Percentiles rank a stretch among this genome's conserved stretches.
Conservation (phyloP, 192 early-diverging fungal genomes). For the Oehlia diaphana region DNA sequence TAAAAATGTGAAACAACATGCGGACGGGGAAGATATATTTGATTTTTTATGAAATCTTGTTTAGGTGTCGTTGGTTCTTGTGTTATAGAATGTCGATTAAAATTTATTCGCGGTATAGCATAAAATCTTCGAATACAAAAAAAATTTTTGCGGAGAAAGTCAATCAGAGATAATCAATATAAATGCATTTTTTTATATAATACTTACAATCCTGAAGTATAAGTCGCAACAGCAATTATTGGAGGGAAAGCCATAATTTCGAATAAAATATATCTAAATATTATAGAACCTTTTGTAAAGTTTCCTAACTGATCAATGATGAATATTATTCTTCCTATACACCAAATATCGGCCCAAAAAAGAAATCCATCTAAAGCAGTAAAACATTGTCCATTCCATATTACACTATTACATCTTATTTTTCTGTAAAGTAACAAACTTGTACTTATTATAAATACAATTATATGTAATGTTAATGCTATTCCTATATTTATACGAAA, state of each 20-base stretch:
- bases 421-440: neutral
- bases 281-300: neutral
- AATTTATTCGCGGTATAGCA: neutral
- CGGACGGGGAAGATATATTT: neutral
- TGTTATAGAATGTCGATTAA: neutral
- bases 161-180: neutral
- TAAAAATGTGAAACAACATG: neutral
- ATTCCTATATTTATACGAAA: neutral
- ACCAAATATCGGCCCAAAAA: neutral
- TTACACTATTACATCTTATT: neutral
- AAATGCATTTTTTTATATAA: neutral
- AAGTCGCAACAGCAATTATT: neutral
- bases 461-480: neutral
- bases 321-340: neutral
- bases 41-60: neutral
- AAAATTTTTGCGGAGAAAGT: neutral
- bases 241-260: neutral
- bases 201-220: neutral
- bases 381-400: neutral
- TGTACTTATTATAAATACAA: neutral
- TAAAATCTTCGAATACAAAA: neutral
- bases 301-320: neutral
- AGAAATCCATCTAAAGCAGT: neutral
- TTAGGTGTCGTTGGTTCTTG: neutral
- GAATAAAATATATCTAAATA: neutral